These are phyloP conservation scores for Acmispon strigosus DNA, from an alignment of 306 rosid genomes.

Conservation along the genomic window DNA sequence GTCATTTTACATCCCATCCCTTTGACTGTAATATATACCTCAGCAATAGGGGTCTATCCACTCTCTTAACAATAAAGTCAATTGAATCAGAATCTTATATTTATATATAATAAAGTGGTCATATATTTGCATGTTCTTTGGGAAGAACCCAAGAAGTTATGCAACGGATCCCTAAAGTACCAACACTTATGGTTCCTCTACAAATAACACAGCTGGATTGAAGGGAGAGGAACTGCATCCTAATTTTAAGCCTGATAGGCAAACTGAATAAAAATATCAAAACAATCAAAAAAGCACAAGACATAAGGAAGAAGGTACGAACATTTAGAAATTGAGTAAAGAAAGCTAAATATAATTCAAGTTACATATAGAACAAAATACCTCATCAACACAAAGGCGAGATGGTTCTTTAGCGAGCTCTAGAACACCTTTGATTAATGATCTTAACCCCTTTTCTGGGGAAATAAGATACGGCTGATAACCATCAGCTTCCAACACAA, in stretches of 20 bases:
- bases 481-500: slow-evolving; percentile 99
- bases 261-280: not conserved
- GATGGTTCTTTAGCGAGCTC: slow-evolving; percentile 99
- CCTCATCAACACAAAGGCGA: slow-evolving; percentile 98
- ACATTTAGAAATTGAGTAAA: not conserved
- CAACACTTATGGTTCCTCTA: not conserved
- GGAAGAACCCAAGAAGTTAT: not conserved
- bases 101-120: not conserved
- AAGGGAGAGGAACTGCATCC: not conserved
- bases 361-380: slow-evolving; percentile 29
- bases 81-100: not conserved
- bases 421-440: slow-evolving; percentile 88
- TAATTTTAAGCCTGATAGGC: not conserved
- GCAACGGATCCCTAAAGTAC: not conserved
- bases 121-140: not conserved
- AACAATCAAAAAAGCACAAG: not conserved
- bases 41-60: not conserved
- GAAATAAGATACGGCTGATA: slow-evolving; percentile 98
- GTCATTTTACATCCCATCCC: not conserved
- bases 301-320: not conserved
- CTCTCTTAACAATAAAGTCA: not conserved
- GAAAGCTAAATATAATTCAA: slow-evolving; percentile 6
- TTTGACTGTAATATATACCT: not conserved
- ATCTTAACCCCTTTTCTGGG: slow-evolving; percentile 97
- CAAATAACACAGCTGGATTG: not conserved